These are phyloP conservation scores for Lineolata rhizophorae DNA, from an alignment of 495 filamentous ascomycete genomes.

Conservation along the genomic window DNA sequence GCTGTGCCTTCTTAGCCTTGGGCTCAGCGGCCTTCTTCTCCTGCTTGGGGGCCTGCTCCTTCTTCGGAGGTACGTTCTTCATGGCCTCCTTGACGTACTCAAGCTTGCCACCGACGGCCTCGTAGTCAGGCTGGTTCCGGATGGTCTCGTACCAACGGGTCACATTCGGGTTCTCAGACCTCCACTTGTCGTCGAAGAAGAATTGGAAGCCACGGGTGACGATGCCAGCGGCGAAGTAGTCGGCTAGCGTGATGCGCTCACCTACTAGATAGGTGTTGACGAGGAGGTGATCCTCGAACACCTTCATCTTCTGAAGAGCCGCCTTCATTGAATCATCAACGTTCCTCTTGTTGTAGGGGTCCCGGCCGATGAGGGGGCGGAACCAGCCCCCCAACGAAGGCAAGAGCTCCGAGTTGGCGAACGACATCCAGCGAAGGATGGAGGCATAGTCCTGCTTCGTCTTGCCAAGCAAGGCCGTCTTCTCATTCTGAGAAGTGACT, in stretches of 20 bases:
- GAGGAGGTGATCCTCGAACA: slow-evolving; percentile 70
- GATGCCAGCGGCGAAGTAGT: slow-evolving; percentile 62
- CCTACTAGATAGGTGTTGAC: slow-evolving; percentile 93
- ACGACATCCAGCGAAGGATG: slow-evolving; percentile 94
- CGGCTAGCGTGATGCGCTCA: slow-evolving; percentile 90
- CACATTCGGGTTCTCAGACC: slow-evolving; percentile 56
- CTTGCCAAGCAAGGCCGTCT: slow-evolving; percentile 95
- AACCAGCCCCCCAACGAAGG: slow-evolving; percentile 59
- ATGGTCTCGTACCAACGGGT: slow-evolving; percentile 90
- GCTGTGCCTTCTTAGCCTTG: slow-evolving; percentile 27
- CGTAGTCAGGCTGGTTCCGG: slow-evolving; percentile 76
- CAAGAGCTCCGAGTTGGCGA: slow-evolving; percentile 68
- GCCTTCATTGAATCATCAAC: slow-evolving; percentile 56
- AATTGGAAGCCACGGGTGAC: slow-evolving; percentile 67
- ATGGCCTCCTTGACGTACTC: slow-evolving; percentile 64
- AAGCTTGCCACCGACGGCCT: slow-evolving; percentile 48
- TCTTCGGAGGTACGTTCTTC: slow-evolving; percentile 82
- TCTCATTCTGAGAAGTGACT: slow-evolving; percentile 99
- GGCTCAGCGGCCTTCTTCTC: slow-evolving; percentile 34
- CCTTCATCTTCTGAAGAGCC: slow-evolving; percentile 39
- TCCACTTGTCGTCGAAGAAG: slow-evolving; percentile 77
- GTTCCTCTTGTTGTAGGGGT: slow-evolving; percentile 92
- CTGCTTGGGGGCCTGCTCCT: slow-evolving; percentile 39
- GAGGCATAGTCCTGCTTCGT: slow-evolving; percentile 98
- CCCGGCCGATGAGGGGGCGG: slow-evolving; percentile 64